These are phyloP conservation scores for Wickerhamiella domercqiae DNA, from an alignment of 805 yeast genomes.

Conservation along the genomic window DNA sequence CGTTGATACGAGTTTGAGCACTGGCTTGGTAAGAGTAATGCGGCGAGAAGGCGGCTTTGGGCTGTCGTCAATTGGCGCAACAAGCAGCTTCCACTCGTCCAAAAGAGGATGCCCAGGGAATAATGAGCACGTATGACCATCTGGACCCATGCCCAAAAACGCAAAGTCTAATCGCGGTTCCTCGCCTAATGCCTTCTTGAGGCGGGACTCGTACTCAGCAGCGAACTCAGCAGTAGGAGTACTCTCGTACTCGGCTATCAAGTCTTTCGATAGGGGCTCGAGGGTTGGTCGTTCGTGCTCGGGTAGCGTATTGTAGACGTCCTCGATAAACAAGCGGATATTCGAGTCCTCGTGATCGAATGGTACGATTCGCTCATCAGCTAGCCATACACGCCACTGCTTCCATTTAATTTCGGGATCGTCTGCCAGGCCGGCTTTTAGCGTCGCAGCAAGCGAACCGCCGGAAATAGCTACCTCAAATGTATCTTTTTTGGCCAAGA, in stretches of 20 bases:
- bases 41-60: conserved; percentile 91
- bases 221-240: conserved; percentile 12
- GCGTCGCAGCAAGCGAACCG: conserved; percentile 71
- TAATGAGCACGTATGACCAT: conserved; percentile 87
- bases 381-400: conserved; percentile 50
- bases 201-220: conserved; percentile 37
- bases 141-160: conserved; percentile 85
- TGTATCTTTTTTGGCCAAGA: conserved; percentile 29
- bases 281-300: conserved; percentile 12
- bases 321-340: conserved; percentile 58
- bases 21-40: conserved; percentile 75
- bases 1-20: conserved; percentile 35
- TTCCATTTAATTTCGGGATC: conserved; percentile 27
- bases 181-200: conserved; percentile 34
- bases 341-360: conserved; percentile 72
- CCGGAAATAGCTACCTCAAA: conserved; percentile 81
- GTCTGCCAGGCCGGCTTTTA: conserved; percentile 47
- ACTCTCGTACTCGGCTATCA: conserved; percentile 19
- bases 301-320: conserved; percentile 36
- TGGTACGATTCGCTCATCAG: conserved; percentile 85
- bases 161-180: conserved; percentile 39
- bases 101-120: conserved; percentile 73
- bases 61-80: conserved; percentile 60
- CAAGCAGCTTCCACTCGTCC: conserved; percentile 34
- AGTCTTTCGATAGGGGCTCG: conserved; percentile 35